Conservation (phyloP, 805 yeast species). For the Ogataea salicorniae region DNA sequence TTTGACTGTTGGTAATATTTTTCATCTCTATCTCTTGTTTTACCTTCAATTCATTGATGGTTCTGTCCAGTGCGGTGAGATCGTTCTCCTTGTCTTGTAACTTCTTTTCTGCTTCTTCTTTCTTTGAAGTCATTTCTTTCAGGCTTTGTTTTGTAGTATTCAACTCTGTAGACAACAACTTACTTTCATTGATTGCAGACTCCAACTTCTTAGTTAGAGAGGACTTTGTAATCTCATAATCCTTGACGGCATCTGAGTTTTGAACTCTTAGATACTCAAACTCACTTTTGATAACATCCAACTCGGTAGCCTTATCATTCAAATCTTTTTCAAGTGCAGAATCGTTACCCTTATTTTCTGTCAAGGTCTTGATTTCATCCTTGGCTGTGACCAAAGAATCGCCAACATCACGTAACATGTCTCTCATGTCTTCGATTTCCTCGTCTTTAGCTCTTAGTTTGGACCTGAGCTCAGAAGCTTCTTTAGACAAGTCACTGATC, state of each 20-base stretch:
- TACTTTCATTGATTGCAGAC: conserved; percentile 10
- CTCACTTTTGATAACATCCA: conserved; percentile 17
- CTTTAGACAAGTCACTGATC: conserved; percentile 5
- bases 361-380: conserved; percentile 45
- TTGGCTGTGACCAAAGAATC: conserved; percentile 70
- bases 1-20: conserved; percentile 25
- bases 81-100: conserved; percentile 13
- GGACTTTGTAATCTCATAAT: conserved; percentile 28
- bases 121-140: conserved; percentile 3
- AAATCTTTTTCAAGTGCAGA: neutral
- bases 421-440: conserved; percentile 67
- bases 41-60: conserved; percentile 13
- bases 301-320: conserved; percentile 13
- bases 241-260: conserved; percentile 32
- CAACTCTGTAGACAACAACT: conserved; percentile 5
- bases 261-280: conserved; percentile 31
- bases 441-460: conserved; percentile 41
- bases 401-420: conserved; percentile 73
- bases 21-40: conserved; percentile 20
- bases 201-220: conserved; percentile 24
- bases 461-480: conserved; percentile 18
- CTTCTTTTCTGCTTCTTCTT: conserved; percentile 14
- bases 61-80: conserved; percentile 14
- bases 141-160: conserved; percentile 1
- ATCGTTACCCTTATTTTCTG: conserved; percentile 7